phyloP scores from a whole-genome alignment of 2,329 filamentous ascomycete genomes.

The Paraphoma sp. region DNA sequence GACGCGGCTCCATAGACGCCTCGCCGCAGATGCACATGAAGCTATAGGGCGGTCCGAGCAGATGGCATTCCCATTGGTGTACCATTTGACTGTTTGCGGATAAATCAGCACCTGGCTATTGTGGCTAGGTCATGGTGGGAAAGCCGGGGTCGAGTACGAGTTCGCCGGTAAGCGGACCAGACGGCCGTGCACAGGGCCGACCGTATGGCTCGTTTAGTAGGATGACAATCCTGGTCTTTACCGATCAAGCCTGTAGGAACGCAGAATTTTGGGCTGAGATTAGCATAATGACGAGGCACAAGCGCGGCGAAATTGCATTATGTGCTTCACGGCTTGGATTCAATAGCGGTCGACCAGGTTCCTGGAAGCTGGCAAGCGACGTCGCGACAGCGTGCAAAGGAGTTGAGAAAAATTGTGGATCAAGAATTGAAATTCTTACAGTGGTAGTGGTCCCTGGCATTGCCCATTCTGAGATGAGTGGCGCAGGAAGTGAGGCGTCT shows the following conservation, averaged over 20 bases:
- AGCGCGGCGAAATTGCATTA: neutral
- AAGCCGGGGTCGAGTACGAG: neutral
- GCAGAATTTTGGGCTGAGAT: neutral
- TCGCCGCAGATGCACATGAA: neutral
- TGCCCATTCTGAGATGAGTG: neutral
- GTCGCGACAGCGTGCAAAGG: no score
- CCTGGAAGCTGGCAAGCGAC: neutral
- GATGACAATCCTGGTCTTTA: neutral
- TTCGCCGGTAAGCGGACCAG: neutral
- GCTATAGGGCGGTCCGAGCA: neutral
- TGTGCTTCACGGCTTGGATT: neutral
- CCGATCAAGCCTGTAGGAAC: neutral
- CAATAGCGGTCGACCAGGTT: neutral
- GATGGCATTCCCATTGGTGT: neutral
- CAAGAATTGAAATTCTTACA: no score
- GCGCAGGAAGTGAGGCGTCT: neutral
- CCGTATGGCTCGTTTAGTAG: neutral
- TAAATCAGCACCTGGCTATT: neutral
- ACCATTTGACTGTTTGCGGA: neutral
- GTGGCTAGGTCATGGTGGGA: neutral
- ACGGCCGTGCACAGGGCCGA: neutral
- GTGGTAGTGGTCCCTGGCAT: neutral
- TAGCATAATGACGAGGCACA: neutral
- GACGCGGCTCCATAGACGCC: neutral
- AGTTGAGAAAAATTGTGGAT: no score